phyloP scores from a whole-genome alignment of 768 basidiomycete genomes.

The Termitomyces sp. region DNA sequence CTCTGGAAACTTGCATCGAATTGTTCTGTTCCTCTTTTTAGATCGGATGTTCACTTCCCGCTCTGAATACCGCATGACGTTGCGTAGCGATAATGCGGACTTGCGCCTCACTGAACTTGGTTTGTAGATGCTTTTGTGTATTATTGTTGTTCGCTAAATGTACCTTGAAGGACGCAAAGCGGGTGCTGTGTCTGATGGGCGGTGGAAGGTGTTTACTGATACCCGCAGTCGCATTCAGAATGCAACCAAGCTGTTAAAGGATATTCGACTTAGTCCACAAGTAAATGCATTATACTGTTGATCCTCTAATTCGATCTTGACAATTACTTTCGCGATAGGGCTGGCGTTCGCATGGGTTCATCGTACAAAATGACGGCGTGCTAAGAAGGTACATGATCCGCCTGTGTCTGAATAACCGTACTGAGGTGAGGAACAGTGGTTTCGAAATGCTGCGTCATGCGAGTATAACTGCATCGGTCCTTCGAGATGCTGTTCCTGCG shows the following conservation, averaged over 20 bases:
- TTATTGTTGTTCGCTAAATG: not conserved
- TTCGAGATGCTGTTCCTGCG: constrained; percentile 42
- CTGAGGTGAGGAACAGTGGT: constrained; percentile 41
- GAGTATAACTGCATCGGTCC: constrained; percentile 34
- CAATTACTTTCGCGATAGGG: constrained; percentile 16
- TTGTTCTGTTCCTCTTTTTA: constrained; percentile 23
- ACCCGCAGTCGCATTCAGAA: constrained; percentile 28
- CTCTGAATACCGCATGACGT: constrained; percentile 85
- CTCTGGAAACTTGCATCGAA: not conserved
- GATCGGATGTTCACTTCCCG: constrained; percentile 94
- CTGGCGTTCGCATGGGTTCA: constrained; percentile 36
- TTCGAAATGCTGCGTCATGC: constrained; percentile 69
- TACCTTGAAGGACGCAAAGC: constrained; percentile 31
- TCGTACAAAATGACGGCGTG: constrained; percentile 40
- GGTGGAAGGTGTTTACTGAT: constrained; percentile 35
- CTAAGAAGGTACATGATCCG: constrained; percentile 29
- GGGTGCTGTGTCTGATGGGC: constrained; percentile 39
- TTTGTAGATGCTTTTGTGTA: constrained; percentile 14
- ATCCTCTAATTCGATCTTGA: not conserved
- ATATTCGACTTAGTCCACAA: constrained; percentile 37
- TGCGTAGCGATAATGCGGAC: constrained; percentile 89
- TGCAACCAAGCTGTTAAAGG: constrained; percentile 31
- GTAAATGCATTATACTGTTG: constrained; percentile 16
- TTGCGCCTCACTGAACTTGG: constrained; percentile 75
- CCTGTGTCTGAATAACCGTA: not conserved